Conservation (phyloP, 2,329 filamentous ascomycete species). For the Phaeosphaeriaceae sp. region DNA sequence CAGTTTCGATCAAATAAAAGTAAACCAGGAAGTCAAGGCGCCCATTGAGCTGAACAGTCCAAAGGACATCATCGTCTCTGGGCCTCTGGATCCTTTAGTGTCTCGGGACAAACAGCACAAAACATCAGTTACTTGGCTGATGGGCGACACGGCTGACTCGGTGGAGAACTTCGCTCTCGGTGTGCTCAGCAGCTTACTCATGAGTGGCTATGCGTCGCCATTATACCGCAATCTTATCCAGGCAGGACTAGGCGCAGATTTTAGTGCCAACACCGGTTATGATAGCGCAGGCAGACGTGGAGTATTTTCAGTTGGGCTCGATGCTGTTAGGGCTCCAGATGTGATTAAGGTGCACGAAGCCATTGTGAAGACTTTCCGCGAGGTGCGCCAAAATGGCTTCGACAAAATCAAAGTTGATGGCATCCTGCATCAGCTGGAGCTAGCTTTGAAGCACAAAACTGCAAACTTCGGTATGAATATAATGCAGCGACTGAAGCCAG, state of each 20-base stretch:
- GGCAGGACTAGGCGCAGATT: slow-evolving; percentile 87
- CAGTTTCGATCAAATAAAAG: slow-evolving; percentile 72
- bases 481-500: slow-evolving; percentile 84
- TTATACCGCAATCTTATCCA: slow-evolving; percentile 90
- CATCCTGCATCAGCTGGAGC: slow-evolving; percentile 89
- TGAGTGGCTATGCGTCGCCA: slow-evolving; percentile 95
- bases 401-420: slow-evolving; percentile 91
- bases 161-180: slow-evolving; percentile 88
- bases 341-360: slow-evolving; percentile 77
- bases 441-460: slow-evolving; percentile 95
- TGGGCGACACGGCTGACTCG: slow-evolving; percentile 80
- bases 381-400: slow-evolving; percentile 78
- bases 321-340: slow-evolving; percentile 83
- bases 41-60: slow-evolving; percentile 77
- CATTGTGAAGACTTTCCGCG: slow-evolving; percentile 73
- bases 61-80: slow-evolving; percentile 71
- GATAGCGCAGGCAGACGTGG: slow-evolving; percentile 78
- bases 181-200: slow-evolving; percentile 80
- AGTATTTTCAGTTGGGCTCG: slow-evolving; percentile 89
- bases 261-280: slow-evolving; percentile 92
- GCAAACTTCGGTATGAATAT: slow-evolving; percentile 92
- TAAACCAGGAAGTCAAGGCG: slow-evolving; percentile 74
- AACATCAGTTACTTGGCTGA: slow-evolving; percentile 91
- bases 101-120: slow-evolving; percentile 89
- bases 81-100: slow-evolving; percentile 85